Conservation (phyloP, 2,329 filamentous ascomycete genomes). For the Ascochyta fabae region DNA sequence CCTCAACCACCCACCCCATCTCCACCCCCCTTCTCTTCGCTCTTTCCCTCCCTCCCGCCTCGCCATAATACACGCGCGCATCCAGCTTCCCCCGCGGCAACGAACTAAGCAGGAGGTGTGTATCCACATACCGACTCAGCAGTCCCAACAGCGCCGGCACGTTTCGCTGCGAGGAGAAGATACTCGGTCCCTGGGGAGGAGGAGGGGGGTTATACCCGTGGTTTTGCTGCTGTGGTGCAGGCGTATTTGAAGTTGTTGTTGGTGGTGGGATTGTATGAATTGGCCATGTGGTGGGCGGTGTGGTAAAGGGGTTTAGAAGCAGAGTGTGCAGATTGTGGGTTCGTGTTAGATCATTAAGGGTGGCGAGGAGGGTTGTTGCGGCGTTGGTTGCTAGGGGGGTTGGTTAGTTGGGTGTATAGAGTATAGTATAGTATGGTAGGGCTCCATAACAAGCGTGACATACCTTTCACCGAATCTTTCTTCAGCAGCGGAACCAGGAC, state of each 20-base stretch:
- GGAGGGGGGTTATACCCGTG: constrained; percentile 14
- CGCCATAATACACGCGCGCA: constrained; percentile 40
- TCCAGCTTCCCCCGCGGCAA: constrained; percentile 47
- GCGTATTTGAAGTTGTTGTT: neutral
- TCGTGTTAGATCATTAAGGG: constrained; percentile 49
- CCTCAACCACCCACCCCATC: constrained; percentile 51
- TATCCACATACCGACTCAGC: constrained; percentile 48
- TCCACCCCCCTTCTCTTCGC: constrained; percentile 21
- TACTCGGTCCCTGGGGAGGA: constrained; percentile 32
- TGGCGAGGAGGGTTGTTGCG: constrained; percentile 51
- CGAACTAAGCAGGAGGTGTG: constrained; percentile 50
- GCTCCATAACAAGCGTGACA: neutral
- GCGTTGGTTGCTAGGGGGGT: constrained; percentile 47
- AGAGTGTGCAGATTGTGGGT: constrained; percentile 49
- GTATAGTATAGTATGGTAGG: no score
- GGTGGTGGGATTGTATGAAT: neutral
- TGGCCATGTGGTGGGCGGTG: constrained; percentile 8
- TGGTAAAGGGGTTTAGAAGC: constrained; percentile 46
- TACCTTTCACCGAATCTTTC: constrained; percentile 47
- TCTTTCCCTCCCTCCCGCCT: constrained; percentile 15
- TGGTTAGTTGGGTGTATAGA: constrained; percentile 7
- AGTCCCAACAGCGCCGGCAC: constrained; percentile 50
- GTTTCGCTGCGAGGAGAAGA: constrained; percentile 49
- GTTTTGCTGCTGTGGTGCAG: constrained; percentile 5
- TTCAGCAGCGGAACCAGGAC: constrained; percentile 48